Conservation (phyloP, 1,284 basidiomycete genomes). For the Dichomitus squalens region DNA sequence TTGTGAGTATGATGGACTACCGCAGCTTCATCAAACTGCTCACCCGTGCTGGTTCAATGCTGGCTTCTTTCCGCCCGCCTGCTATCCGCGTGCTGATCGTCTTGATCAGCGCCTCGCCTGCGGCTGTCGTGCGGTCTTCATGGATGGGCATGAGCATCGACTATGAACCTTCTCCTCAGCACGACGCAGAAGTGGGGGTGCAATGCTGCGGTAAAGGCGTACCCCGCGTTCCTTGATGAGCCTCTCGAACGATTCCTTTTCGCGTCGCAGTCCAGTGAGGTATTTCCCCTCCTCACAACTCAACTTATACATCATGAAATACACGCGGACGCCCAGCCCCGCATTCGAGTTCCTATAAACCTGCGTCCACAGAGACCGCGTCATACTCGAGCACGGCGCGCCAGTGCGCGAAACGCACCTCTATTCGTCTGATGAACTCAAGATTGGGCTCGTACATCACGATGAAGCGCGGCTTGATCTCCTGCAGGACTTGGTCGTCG, state of each 20-base stretch:
- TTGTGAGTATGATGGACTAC: neutral
- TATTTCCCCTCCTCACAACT: constrained; percentile 97
- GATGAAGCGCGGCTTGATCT: constrained; percentile 89
- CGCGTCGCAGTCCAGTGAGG: constrained; percentile 83
- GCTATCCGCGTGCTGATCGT: constrained; percentile 89
- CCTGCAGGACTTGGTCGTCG: constrained; percentile 88
- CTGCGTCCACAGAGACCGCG: constrained; percentile 41
- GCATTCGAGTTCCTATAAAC: constrained; percentile 84
- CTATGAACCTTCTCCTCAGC: constrained; percentile 43
- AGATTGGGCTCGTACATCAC: constrained; percentile 96
- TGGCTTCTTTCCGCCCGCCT: constrained; percentile 78
- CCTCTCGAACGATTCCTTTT: constrained; percentile 94
- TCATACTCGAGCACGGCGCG: neutral
- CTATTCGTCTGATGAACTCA: constrained; percentile 86
- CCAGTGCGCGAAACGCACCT: constrained; percentile 80
- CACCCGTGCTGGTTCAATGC: constrained; percentile 72
- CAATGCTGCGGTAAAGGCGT: constrained; percentile 34
- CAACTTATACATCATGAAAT: constrained; percentile 92
- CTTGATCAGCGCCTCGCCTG: constrained; percentile 70
- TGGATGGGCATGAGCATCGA: constrained; percentile 90
- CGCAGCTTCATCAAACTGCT: constrained; percentile 13
- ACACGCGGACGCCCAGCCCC: constrained; percentile 85
- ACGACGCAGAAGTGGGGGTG: neutral
- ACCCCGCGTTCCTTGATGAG: constrained; percentile 93
- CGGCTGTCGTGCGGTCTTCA: constrained; percentile 61